Base-by-base conservation (phyloP, 2,329 filamentous ascomycete species). In the Davidsoniella eucalypti region DNA sequence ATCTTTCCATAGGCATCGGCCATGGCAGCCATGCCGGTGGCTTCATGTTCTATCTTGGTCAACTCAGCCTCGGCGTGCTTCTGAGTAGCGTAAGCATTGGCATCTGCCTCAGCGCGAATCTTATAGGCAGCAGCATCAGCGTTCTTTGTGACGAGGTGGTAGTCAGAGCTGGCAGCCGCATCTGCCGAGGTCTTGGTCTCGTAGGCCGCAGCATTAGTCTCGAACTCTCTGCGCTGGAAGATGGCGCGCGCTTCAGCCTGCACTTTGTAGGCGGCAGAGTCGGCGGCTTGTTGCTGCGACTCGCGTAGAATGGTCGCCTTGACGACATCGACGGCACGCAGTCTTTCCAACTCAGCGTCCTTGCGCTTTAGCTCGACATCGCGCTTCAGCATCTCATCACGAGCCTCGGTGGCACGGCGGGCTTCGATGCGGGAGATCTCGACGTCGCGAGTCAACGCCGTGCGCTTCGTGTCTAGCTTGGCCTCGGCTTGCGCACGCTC, bases 381-480 rank as follows among this genome's bases (percentile, higher is more conserved):
- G 36, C 82, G 76, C 44, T 75, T 66, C 2, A 84, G 83, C 54
- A 86, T 85, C 66, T 92, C 84, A 43, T 82, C 80, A 61, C 90
- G 87, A 45, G 85, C 80, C 61, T 90, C 80, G 0, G 86, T 92
- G 68, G 90, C 87, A 54, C 85, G 75, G 1, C 92, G 84, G 1
- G 85, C 84, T 1, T 86, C 93, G 57, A 86, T 80, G 56, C 85
- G 84, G 63, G 88, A 78, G 66, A 93, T 93, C 69, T 87, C 90
- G 57, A 85, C 84, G 40, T 86, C 80, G 37, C 82, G 76, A 56
- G 78, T 73, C 52, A 92, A 80, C 47, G 75, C 73, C 1, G 84
- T 82, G 64, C 87, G 79, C 56, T 78, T 73, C 16, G 81, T 85
- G 37, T 78, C 75, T 49, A 93, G 75, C 50, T 79, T 78, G 9